Base-by-base conservation (phyloP, 768 basidiomycete species). In the Astraeus odoratus region DNA sequence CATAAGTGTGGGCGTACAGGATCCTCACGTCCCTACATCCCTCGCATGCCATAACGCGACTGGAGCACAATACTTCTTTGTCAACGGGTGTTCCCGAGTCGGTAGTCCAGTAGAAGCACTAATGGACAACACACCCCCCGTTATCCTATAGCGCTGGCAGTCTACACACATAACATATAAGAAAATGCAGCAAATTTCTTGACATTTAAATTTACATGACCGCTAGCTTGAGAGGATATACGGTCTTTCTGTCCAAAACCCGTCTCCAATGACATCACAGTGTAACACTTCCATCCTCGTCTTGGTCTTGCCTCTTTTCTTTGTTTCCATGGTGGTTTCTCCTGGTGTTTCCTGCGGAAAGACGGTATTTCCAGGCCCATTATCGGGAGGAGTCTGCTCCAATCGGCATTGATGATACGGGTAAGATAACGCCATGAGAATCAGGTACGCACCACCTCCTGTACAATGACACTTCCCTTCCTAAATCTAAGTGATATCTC, bases 381-480 rank as follows among this genome's bases (percentile, higher is more conserved):
- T 5, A 16, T 27, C 23, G 8, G 20, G 19, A 10, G 8, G 10
- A 12, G 19, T 18, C 30, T 43, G 42, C 49, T 48, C 47, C 26
- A 45, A 26, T 56, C 56, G 19, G 2, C n/a, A 7, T n/a, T 8
- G 24, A 8, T 19, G 6, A 18, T 12, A 20, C 4, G 8, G 33
- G 33, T 16, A 33, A n/a, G 39, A 29, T 20, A 9, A 25, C 27
- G 10, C 3, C 18, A 15, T 1, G 15, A 29, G 2, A 23, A 8
- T 13, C 5, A 8, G 31, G 1, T 19, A 37, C 51, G 39, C 49
- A 76, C 82, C 66, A 76, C 70, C 51, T 82, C 73, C 46, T 91
- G 78, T 37, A 91, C 75, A 9, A 97, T 60, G 2, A 90, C 73
- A 53, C 86, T 93, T 9, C 96, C 96, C 60, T 94, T 95, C 41